A percentile compares a stretch with the other conserved stretches of the same genome.
phyloP scores from a whole-genome alignment of 75 land plant genomes.

The Pinus albicaulis region DNA sequence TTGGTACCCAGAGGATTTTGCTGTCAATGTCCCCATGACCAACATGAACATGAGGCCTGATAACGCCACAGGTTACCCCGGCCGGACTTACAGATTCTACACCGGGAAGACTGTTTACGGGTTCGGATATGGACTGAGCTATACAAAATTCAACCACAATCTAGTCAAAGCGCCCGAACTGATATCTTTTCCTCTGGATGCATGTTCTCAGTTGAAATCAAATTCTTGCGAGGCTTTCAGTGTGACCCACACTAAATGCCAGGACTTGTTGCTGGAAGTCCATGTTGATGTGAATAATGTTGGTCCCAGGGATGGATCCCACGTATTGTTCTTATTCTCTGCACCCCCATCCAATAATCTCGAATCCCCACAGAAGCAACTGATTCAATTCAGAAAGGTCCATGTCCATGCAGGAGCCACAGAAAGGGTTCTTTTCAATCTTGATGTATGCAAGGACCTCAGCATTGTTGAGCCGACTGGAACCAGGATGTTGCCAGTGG shows the following conservation, averaged over 20 bases:
- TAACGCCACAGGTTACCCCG: constrained; percentile 77
- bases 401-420: constrained; percentile 29
- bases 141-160: constrained; percentile 30
- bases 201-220: constrained; percentile 38
- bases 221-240: constrained; percentile 19
- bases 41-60: constrained; percentile 94
- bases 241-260: constrained; percentile 37
- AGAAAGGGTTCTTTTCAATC: constrained; percentile 15
- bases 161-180: not conserved
- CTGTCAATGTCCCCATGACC: constrained; percentile 71
- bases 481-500: constrained; percentile 41
- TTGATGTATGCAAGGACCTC: constrained; percentile 53
- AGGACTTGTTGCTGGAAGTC: constrained; percentile 16
- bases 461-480: constrained; percentile 46
- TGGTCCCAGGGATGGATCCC: constrained; percentile 50
- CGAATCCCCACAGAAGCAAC: constrained; percentile 37
- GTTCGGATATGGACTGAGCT: constrained; percentile 94
- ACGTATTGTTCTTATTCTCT: constrained; percentile 54
- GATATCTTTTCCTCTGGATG: constrained; percentile 29
- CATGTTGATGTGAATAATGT: constrained; percentile 54
- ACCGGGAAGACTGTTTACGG: constrained; percentile 56
- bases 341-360: constrained; percentile 27
- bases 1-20: constrained; percentile 68
- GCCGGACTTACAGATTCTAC: constrained; percentile 91
- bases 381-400: constrained; percentile 58